Conservation (phyloP, 768 basidiomycete genomes). For the Amanita rubescens region DNA sequence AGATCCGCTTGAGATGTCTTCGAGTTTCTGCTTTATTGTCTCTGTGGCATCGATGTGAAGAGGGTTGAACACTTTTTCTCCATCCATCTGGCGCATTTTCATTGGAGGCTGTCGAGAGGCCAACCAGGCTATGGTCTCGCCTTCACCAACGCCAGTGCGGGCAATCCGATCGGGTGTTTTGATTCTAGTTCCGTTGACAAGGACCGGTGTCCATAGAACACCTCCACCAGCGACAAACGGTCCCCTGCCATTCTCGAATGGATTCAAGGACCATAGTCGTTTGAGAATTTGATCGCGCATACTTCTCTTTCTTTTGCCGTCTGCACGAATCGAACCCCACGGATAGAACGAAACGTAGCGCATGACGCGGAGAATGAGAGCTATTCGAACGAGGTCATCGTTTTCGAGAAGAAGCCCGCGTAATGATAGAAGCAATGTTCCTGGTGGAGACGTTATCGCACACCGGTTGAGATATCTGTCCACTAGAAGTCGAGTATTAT, state of each 20-base stretch:
- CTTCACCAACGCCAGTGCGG: background rate
- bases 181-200: conserved; percentile 22
- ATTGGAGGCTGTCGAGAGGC: conserved; percentile 51
- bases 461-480: conserved; percentile 30
- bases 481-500: conserved; percentile 23
- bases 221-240: conserved; percentile 51
- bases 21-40: conserved; percentile 13
- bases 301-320: conserved; percentile 43
- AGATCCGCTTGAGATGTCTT: conserved; percentile 11
- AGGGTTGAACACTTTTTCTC: conserved; percentile 15
- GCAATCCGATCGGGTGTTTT: conserved; percentile 12
- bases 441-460: conserved; percentile 36
- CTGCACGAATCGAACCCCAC: conserved; percentile 67
- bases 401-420: conserved; percentile 24
- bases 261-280: conserved; percentile 37
- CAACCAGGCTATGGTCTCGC: conserved; percentile 46
- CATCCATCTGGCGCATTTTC: conserved; percentile 22
- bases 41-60: conserved; percentile 38
- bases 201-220: conserved; percentile 57
- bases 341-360: conserved; percentile 68
- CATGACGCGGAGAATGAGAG: conserved; percentile 46
- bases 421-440: conserved; percentile 42
- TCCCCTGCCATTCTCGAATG: conserved; percentile 14
- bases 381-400: conserved; percentile 28
- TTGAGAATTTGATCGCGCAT: conserved; percentile 41